Conservation (phyloP, 371 early-diverging fungal genomes). For the Mortierella sp. region DNA sequence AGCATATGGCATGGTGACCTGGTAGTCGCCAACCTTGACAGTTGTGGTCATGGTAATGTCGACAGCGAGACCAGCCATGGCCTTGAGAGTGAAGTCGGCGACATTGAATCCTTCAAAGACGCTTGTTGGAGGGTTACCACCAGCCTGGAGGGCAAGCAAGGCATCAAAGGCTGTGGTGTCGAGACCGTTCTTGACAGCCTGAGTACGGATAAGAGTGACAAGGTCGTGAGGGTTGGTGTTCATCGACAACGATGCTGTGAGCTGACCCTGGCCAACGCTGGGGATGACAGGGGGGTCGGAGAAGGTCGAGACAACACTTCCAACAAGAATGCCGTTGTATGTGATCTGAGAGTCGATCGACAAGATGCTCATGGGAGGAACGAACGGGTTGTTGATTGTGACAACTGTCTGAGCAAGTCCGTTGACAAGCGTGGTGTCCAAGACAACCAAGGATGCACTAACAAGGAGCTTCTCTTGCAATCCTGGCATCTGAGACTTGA, state of each 20-base stretch:
- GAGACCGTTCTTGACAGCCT: constrained; percentile 57
- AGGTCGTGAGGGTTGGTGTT: constrained; percentile 48
- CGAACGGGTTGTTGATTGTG: constrained; percentile 64
- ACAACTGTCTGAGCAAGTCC: constrained; percentile 59
- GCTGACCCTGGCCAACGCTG: constrained; percentile 29
- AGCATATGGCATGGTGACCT: constrained; percentile 55
- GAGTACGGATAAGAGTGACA: constrained; percentile 53
- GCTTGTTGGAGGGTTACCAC: constrained; percentile 48
- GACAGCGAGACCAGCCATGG: constrained; percentile 60
- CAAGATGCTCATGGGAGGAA: constrained; percentile 58
- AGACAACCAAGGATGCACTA: constrained; percentile 56
- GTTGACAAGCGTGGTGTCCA: constrained; percentile 53
- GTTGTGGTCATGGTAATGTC: constrained; percentile 60
- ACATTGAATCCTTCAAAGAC: constrained; percentile 60
- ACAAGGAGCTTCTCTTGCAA: constrained; percentile 57
- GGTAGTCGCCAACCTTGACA: constrained; percentile 63
- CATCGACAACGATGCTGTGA: constrained; percentile 36
- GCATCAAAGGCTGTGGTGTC: constrained; percentile 60
- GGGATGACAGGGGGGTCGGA: constrained; percentile 39
- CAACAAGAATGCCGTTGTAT: constrained; percentile 59
- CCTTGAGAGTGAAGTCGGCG: constrained; percentile 57
- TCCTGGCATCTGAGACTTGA: constrained; percentile 61
- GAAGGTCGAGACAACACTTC: constrained; percentile 58
- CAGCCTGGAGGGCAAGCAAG: constrained; percentile 54
- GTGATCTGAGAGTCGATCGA: constrained; percentile 58